phyloP scores from a whole-genome alignment of 2,329 filamentous ascomycete genomes.

The Aspergillus vadensis region DNA sequence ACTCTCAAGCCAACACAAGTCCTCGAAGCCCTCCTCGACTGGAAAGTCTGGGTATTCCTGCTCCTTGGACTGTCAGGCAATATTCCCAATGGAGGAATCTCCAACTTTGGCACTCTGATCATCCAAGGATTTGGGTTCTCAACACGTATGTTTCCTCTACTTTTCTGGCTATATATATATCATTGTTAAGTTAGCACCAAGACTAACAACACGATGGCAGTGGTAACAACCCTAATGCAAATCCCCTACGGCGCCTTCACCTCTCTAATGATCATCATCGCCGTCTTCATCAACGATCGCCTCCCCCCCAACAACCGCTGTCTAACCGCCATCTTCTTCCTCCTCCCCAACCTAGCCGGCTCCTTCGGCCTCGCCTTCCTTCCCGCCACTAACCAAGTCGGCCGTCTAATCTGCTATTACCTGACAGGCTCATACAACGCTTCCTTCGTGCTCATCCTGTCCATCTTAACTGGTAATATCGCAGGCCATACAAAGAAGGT shows the following conservation, averaged over 20 bases:
- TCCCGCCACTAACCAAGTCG: slow-evolving; percentile 17
- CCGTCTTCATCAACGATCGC: slow-evolving; percentile 24
- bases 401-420: slow-evolving; percentile 28
- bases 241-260: slow-evolving; percentile 42
- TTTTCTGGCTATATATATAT: no score
- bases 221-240: slow-evolving; percentile 39
- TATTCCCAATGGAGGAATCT: slow-evolving; percentile 36
- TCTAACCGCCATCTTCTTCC: slow-evolving; percentile 22
- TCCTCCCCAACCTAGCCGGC: slow-evolving; percentile 27
- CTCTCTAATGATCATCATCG: slow-evolving; percentile 25
- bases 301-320: slow-evolving; percentile 25
- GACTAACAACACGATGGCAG: background rate
- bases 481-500: slow-evolving; percentile 38
- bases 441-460: slow-evolving; percentile 34
- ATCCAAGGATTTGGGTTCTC: slow-evolving; percentile 47
- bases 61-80: slow-evolving; percentile 41
- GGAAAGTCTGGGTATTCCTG: slow-evolving; percentile 63
- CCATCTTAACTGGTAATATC: slow-evolving; percentile 32
- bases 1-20: slow-evolving; percentile 52
- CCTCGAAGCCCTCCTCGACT: slow-evolving; percentile 52
- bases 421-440: slow-evolving; percentile 33
- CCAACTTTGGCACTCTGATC: slow-evolving; percentile 33
- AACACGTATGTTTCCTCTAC: slow-evolving; percentile 14
- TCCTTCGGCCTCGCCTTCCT: slow-evolving; percentile 24
- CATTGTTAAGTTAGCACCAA: no score